Conservation (phyloP, 1,284 basidiomycete genomes). For the Ganoderma sinense region DNA sequence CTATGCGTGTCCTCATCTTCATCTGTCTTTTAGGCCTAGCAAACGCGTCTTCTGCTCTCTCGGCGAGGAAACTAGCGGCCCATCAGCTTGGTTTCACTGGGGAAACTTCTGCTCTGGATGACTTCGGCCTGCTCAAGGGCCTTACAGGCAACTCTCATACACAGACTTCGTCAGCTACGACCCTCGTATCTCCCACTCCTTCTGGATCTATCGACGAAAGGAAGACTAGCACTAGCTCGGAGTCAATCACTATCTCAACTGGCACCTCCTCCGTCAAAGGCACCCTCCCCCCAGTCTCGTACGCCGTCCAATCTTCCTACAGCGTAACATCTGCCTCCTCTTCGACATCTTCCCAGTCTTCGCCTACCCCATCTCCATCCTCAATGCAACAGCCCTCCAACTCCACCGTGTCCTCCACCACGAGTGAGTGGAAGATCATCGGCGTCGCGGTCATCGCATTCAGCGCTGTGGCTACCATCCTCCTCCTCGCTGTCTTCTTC, state of each 20-base stretch:
- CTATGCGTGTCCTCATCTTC: slow-evolving; percentile 20
- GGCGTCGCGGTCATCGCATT: slow-evolving; percentile 69
- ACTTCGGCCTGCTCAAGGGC: slow-evolving; percentile 17
- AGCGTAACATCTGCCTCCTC: background rate
- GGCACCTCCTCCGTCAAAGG: slow-evolving; percentile 28
- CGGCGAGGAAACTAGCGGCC: background rate
- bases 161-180: slow-evolving; percentile 8
- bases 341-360: background rate
- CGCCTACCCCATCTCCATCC: background rate
- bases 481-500: slow-evolving; percentile 67
- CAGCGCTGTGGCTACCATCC: slow-evolving; percentile 57
- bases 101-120: slow-evolving; percentile 18
- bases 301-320: background rate
- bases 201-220: slow-evolving; percentile 2
- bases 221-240: slow-evolving; percentile 11
- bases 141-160: slow-evolving; percentile 13
- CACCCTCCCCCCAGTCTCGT: slow-evolving; percentile 15
- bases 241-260: slow-evolving; percentile 7
- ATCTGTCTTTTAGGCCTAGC: slow-evolving; percentile 20
- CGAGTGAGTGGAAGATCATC: slow-evolving; percentile 67
- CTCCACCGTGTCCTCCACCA: slow-evolving; percentile 15
- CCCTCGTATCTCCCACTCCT: background rate
- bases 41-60: slow-evolving; percentile 16
- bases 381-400: slow-evolving; percentile 9
- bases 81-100: background rate